Conservation (phyloP, 2,329 filamentous ascomycete species). For the Alternaria postmessia region DNA sequence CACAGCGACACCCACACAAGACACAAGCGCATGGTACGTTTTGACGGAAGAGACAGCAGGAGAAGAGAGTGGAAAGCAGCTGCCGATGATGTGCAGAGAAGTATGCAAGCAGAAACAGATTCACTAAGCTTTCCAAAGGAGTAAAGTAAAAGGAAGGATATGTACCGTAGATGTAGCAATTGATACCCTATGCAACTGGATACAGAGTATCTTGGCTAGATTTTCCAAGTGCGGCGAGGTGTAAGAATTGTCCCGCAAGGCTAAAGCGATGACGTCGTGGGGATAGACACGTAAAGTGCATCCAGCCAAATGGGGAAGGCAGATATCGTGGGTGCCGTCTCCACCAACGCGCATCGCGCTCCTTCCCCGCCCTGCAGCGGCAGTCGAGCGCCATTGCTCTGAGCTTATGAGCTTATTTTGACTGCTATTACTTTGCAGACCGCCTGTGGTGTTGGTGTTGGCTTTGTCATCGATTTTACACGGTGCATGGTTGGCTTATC, state of each 20-base stretch:
- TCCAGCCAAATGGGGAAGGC: constrained; percentile 32
- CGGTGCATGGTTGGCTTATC: background rate
- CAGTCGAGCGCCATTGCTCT: constrained; percentile 24
- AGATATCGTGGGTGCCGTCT: constrained; percentile 24
- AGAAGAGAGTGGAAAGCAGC: constrained; percentile 1
- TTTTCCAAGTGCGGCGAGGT: background rate
- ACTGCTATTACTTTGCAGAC: constrained; percentile 12
- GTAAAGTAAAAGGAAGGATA: background rate
- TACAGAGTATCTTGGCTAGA: background rate
- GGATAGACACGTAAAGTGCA: constrained; percentile 2
- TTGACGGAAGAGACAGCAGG: constrained; percentile 4
- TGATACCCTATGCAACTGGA: background rate
- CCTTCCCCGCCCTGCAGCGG: constrained; percentile 29
- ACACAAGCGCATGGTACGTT: constrained; percentile 2
- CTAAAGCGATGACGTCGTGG: constrained; percentile 4
- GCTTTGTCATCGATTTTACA: background rate
- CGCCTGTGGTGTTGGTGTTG: background rate
- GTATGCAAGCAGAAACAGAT: constrained; percentile 6
- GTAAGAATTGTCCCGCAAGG: background rate
- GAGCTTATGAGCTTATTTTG: constrained; percentile 40
- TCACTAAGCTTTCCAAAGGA: constrained; percentile 1
- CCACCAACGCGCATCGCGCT: constrained; percentile 31
- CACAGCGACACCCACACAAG: background rate
- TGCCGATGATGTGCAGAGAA: background rate
- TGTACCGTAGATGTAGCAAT: background rate